These are phyloP conservation scores for Ophiostoma angusticollis DNA, from an alignment of 2,329 filamentous ascomycete genomes.

Conservation along the genomic window DNA sequence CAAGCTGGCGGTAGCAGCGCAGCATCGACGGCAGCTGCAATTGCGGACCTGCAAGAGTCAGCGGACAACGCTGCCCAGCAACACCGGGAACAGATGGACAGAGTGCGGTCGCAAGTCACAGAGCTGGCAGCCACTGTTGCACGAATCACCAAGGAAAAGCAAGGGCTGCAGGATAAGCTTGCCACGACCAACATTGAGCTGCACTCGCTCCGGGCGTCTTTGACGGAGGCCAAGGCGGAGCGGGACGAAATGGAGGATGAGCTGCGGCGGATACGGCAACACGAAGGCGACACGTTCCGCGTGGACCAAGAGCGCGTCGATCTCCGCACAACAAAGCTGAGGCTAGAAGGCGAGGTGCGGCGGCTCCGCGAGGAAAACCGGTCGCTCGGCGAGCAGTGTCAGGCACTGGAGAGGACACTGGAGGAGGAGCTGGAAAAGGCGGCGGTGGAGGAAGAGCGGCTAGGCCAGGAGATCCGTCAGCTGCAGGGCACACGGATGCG, in stretches of 20 bases:
- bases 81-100: constrained; percentile 31
- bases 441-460: constrained; percentile 50
- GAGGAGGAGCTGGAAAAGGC: constrained; percentile 55
- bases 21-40: constrained; percentile 1
- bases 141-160: constrained; percentile 39
- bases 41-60: constrained; percentile 17
- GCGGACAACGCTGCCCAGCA: constrained; percentile 19
- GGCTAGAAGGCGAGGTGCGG: constrained; percentile 54
- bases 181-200: constrained; percentile 47
- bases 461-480: constrained; percentile 40
- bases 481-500: constrained; percentile 32
- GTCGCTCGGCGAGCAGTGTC: constrained; percentile 40
- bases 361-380: constrained; percentile 53
- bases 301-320: constrained; percentile 58
- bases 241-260: constrained; percentile 53
- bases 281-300: constrained; percentile 45
- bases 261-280: constrained; percentile 39
- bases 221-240: constrained; percentile 48
- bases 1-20: constrained; percentile 9
- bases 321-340: constrained; percentile 52
- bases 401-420: constrained; percentile 48
- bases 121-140: constrained; percentile 46
- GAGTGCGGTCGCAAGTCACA: constrained; percentile 43
- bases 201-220: constrained; percentile 40
- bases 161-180: constrained; percentile 50